Conservation (phyloP, 108 stramenopile species). For the Mediolabrus comicus region DNA sequence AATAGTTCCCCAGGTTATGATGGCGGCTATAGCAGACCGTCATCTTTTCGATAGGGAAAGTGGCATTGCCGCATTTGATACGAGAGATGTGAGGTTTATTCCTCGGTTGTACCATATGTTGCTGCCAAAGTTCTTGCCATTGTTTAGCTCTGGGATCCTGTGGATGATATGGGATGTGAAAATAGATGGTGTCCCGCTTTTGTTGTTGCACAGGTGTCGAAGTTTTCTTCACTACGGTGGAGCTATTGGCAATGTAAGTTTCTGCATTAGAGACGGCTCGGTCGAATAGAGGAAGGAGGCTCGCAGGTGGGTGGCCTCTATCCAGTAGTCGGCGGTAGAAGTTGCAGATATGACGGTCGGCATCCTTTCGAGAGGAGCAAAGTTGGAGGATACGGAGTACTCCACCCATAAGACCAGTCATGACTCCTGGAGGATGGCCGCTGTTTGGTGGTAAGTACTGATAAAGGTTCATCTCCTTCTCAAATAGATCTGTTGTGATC, state of each 20-base stretch:
- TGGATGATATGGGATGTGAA: background rate
- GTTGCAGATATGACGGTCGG: background rate
- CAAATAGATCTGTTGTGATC: slow-evolving; percentile 17
- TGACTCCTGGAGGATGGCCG: background rate
- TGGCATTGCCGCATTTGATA: too few species aligned
- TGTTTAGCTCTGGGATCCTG: background rate
- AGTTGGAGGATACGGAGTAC: slow-evolving; percentile 25
- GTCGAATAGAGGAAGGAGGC: too few species aligned
- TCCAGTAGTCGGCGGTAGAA: too few species aligned
- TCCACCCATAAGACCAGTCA: slow-evolving; percentile 13
- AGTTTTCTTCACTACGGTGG: too few species aligned
- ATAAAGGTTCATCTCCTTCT: slow-evolving; percentile 6
- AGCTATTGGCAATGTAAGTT: too few species aligned
- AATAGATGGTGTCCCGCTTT: background rate
- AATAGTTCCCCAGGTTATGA: background rate
- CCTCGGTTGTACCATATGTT: background rate
- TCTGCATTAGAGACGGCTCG: too few species aligned
- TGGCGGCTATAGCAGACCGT: background rate
- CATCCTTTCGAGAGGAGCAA: slow-evolving; percentile 2
- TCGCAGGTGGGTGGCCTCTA: too few species aligned
- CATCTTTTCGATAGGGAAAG: background rate
- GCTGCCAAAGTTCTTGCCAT: background rate
- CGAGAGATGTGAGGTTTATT: too few species aligned
- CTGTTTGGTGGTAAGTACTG: background rate
- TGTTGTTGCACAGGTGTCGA: background rate